Base-by-base conservation (phyloP, 352 stramenopile genomes). In the Globisporangium nagaii region DNA sequence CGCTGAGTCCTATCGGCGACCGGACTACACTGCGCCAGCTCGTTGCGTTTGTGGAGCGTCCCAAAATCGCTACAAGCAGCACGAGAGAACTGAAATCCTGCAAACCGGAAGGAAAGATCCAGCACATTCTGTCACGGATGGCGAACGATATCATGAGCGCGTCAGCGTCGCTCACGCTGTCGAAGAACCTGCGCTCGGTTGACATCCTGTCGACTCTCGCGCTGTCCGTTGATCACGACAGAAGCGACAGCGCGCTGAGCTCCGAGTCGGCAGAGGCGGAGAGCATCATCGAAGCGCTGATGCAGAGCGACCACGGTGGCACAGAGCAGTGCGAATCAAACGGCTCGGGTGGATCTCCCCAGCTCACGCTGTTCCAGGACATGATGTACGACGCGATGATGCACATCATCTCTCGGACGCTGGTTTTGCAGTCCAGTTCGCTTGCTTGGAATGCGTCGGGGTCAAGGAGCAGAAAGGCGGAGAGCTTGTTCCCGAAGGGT, bases 301-400 rank as follows among this genome's bases (percentile, higher is more conserved):
- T 73, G 24, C 39, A 56, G 20, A 62, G 48, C 12, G 41, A 52
- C 4, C 17, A 27, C n/a, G 22, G 3, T n/a, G 35, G 17, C 1
- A 17, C 3, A 1, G 46, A 53, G 19, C 40, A 32, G 6, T 24
- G 17, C 32, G 34, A 60, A 30, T 51, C 48, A 19, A 43, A 28
- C 30, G 24, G 39, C 25, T 28, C 30, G 20, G 57, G 64, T 25
- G 39, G 44, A 9, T 55, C 53, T n/a, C 28, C 28, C 1, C 49
- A 60, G 22, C 34, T 41, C 11, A 65, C 45, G 15, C 69, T 84
- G 19, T 58, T 88, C 40, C 70, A 91, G 24, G 76, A 86, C 37
- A 43, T 95, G 28, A 74, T 85, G 22, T 75, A 85, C 27, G 84
- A 95, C 24, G 84, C 84, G 15, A 71, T 93, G 31, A 62, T 95